Conservation (phyloP, 2,329 filamentous ascomycete genomes). For the Pseudocercospora vitis region DNA sequence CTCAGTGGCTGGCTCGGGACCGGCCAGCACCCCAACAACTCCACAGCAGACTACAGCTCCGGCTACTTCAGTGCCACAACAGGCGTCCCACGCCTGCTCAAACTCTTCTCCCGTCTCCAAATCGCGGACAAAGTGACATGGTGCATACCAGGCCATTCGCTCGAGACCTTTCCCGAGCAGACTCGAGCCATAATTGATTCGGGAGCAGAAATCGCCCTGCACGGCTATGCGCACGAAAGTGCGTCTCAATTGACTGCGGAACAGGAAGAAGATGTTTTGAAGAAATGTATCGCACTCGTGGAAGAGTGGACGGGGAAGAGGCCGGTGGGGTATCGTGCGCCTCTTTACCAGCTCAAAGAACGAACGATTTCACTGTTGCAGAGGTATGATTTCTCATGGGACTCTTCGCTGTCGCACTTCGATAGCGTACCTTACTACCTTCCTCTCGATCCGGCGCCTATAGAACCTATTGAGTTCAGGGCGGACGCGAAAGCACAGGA, state of each 20-base stretch:
- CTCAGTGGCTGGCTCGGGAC: constrained; percentile 62
- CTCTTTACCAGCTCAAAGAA: constrained; percentile 53
- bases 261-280: constrained; percentile 53
- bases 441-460: constrained; percentile 42
- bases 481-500: constrained; percentile 38
- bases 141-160: constrained; percentile 61
- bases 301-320: constrained; percentile 47
- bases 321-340: constrained; percentile 53
- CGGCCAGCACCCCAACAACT: constrained; percentile 53
- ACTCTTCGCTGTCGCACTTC: constrained; percentile 53
- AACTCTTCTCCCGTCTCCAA: constrained; percentile 53
- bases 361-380: constrained; percentile 52
- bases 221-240: constrained; percentile 53
- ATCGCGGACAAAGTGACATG: constrained; percentile 58
- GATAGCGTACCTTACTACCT: constrained; percentile 54
- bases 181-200: constrained; percentile 53
- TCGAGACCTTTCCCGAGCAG: constrained; percentile 58
- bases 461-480: constrained; percentile 45
- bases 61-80: constrained; percentile 59
- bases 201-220: constrained; percentile 55
- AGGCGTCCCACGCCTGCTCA: constrained; percentile 57
- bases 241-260: constrained; percentile 48
- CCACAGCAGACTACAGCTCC: constrained; percentile 56
- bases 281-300: constrained; percentile 50
- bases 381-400: constrained; percentile 53